These are phyloP conservation scores for Leccinum proximum DNA, from an alignment of 1,284 basidiomycete genomes.

Conservation along the genomic window DNA sequence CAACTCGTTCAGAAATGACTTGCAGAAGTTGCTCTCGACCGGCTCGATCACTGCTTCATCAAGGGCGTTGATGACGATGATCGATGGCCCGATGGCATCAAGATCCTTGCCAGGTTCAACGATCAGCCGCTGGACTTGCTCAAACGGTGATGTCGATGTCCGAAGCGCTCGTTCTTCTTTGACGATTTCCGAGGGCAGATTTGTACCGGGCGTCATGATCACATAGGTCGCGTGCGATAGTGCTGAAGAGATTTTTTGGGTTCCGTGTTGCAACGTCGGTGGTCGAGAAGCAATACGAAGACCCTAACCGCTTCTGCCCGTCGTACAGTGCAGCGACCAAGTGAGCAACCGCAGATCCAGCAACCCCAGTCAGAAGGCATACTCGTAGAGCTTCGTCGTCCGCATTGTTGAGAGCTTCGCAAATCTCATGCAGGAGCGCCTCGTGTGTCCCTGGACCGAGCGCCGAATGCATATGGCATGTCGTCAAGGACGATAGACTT, in stretches of 20 bases:
- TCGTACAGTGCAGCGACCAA: not conserved
- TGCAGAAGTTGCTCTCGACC: not conserved
- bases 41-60: not conserved
- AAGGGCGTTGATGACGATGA: not conserved
- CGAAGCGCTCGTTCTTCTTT: not conserved
- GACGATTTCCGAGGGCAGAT: not conserved
- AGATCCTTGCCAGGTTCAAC: not conserved
- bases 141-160: no score
- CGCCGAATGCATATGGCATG: not conserved
- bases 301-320: not conserved
- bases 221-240: not conserved
- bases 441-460: not conserved
- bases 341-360: not conserved
- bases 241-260: not conserved
- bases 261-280: not conserved
- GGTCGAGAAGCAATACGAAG: not conserved
- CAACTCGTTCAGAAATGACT: not conserved
- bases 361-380: not conserved
- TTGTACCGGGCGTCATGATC: not conserved
- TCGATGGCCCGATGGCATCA: not conserved
- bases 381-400: not conserved
- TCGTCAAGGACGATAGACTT: no score
- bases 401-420: not conserved
- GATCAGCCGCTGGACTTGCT: not conserved
- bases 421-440: not conserved